Evolutionary conservation across 176 grass and related monocot species (phyloP), one percentile per base, ranked within the genome.

Genomic region (Secale cereale): DNA sequence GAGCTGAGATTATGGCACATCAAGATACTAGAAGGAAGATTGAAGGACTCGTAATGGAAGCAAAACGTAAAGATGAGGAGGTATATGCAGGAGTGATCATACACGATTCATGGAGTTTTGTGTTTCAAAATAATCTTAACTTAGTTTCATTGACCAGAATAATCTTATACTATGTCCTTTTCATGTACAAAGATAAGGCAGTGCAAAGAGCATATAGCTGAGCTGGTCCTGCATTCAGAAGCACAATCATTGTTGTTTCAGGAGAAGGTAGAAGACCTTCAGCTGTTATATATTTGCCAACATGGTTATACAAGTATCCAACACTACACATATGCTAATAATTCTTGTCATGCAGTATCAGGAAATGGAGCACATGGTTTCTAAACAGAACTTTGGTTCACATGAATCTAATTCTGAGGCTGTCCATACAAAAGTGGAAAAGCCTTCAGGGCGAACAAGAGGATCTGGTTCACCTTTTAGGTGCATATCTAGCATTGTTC

Each of bases 161-260:
- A 71, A 74, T 74, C 19, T 81, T 83, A 66, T 85, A 48, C 84
- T 74, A 61, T 48, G 5, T 60, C 62, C 3, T 62, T 83, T 86
- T 69, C 12, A 22, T 86, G 36, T 82, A 22, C 67, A 80, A 85
- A 94, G 94, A 91, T 97, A 79, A 88, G 74, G 46, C 83, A 86
- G 26, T 91, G 89, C 78, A 94, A 89, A 89, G 84, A 97, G 79
- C 88, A 97, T 88, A 92, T 92, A 79, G 89, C 92, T 54, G 92
- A 94, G 86, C 78, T 97, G 83, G 71, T 91, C 71, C 78, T 92
- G 63, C 92, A 97, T 83, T 97, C 92, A 81, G 90, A 97, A 94
- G 88, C 90, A 52, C 94, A 97, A 80, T 97, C 94, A 19, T 92
- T 89, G 56, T 63, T 94, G 50, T 97, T 83, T 76, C 85, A 90